Percentiles rank a stretch among this genome's conserved stretches.
phyloP scores from a whole-genome alignment of 2,329 filamentous ascomycete species.

The Paramyrothecium sp. region DNA sequence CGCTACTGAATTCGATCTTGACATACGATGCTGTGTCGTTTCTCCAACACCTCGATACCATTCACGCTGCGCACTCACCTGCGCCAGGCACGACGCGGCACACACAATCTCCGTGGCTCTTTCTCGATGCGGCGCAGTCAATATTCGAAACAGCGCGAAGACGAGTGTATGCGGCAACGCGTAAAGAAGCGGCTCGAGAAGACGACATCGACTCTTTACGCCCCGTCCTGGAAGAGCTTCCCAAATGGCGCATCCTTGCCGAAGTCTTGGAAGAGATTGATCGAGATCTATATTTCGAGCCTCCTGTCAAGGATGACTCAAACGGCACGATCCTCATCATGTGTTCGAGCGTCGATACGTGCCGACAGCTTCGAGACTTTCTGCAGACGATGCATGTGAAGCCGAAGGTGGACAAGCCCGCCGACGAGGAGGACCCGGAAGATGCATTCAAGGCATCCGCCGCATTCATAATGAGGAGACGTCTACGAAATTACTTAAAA shows the following conservation, averaged over 20 bases:
- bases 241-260: conserved; percentile 88
- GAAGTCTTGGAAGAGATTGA: conserved; percentile 94
- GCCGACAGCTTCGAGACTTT: conserved; percentile 85
- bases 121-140: conserved; percentile 89
- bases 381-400: conserved; percentile 85
- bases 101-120: conserved; percentile 92
- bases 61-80: conserved; percentile 86
- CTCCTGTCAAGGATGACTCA: conserved; percentile 72
- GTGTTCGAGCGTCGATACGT: conserved; percentile 86
- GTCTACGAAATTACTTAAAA: conserved; percentile 78
- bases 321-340: conserved; percentile 94
- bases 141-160: conserved; percentile 89
- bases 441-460: conserved; percentile 67
- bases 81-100: conserved; percentile 84
- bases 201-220: conserved; percentile 60
- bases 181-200: conserved; percentile 48
- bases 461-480: conserved; percentile 85
- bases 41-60: conserved; percentile 89
- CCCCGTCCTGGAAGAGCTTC: conserved; percentile 88
- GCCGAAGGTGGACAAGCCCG: conserved; percentile 42
- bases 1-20: conserved; percentile 78
- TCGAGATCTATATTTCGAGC: conserved; percentile 82
- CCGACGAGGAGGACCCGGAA: conserved; percentile 29
- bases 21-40: conserved; percentile 89
- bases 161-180: conserved; percentile 76